phyloP scores from a whole-genome alignment of 371 early-diverging fungal genomes.

The Chytridium lagenaria region DNA sequence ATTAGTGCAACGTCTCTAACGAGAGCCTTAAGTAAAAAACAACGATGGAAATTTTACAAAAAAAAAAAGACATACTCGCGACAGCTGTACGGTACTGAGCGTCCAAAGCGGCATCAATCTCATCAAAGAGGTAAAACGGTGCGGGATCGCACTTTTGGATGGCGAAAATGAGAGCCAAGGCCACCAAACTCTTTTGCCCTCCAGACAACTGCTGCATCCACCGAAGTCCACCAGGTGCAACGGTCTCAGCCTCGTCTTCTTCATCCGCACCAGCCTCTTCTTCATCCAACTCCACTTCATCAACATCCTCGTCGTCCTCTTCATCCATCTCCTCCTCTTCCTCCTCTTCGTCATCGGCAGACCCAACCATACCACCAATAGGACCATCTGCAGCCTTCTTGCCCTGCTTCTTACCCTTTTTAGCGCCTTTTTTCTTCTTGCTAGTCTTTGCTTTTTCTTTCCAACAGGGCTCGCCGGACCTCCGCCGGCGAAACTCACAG shows the following conservation, averaged over 20 bases:
- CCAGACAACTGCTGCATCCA: constrained; percentile 97
- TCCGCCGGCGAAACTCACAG: constrained; percentile 55
- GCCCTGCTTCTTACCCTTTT: not conserved
- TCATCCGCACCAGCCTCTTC: constrained; percentile 76
- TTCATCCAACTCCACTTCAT: constrained; percentile 21
- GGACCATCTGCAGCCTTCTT: not conserved
- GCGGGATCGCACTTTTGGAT: constrained; percentile 99
- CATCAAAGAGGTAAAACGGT: constrained; percentile 99
- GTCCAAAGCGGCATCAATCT: constrained; percentile 99
- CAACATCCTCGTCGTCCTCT: constrained; percentile 27
- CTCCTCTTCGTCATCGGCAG: not conserved
- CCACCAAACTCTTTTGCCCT: constrained; percentile 99
- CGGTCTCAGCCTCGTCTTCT: constrained; percentile 62
- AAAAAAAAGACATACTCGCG: constrained; percentile 66
- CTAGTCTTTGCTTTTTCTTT: not conserved
- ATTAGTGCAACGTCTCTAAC: too few relatives aligned
- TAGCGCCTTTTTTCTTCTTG: not conserved
- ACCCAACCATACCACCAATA: constrained; percentile 11
- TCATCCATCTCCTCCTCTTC: not conserved
- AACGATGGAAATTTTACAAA: not conserved
- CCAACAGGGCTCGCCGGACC: constrained; percentile 7
- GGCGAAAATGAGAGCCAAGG: constrained; percentile 97
- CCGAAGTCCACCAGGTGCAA: constrained; percentile 81
- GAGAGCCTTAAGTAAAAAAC: too few relatives aligned
- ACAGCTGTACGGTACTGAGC: constrained; percentile 94